Percentiles rank a stretch among this genome's conserved stretches.
phyloP scores from a whole-genome alignment of 495 filamentous ascomycete genomes.

The Penicillium daleae region DNA sequence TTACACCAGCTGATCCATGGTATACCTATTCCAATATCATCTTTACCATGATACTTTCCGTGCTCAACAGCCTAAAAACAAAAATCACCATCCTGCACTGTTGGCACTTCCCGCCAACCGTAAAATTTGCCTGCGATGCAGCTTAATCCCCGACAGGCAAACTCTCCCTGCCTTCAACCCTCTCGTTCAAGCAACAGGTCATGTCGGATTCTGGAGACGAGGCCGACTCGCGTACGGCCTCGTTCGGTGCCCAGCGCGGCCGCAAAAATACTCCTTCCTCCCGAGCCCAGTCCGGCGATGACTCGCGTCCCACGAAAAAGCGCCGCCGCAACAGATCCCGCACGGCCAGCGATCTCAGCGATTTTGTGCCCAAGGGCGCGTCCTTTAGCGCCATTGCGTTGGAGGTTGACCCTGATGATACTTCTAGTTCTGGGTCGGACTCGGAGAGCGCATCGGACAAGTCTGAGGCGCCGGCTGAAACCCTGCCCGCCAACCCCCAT shows the following conservation, averaged over 20 bases:
- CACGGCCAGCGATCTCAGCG: conserved; percentile 30
- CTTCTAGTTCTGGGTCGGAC: conserved; percentile 36
- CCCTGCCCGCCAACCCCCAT: conserved; percentile 25
- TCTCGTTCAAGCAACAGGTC: conserved; percentile 2
- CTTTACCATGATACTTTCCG: background rate
- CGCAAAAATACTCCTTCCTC: conserved; percentile 21
- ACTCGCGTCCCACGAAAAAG: conserved; percentile 36
- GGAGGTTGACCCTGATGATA: conserved; percentile 40
- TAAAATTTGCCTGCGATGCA: conserved; percentile 27
- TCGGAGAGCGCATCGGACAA: conserved; percentile 26
- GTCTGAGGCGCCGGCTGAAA: conserved; percentile 14
- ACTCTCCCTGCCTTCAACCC: background rate
- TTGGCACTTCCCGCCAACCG: conserved; percentile 26
- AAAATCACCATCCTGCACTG: conserved; percentile 11
- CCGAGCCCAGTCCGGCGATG: conserved; percentile 31
- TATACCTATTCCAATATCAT: background rate
- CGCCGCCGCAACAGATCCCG: conserved; percentile 32
- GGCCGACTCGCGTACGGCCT: conserved; percentile 48
- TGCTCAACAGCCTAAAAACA: background rate
- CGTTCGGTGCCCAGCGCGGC: conserved; percentile 37
- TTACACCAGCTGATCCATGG: background rate
- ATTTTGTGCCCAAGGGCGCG: conserved; percentile 47
- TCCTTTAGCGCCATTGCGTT: conserved; percentile 40
- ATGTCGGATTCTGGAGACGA: conserved; percentile 47
- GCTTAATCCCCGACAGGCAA: background rate